Base-by-base conservation (phyloP, 1,284 basidiomycete genomes). In the Malassezia caprae region DNA sequence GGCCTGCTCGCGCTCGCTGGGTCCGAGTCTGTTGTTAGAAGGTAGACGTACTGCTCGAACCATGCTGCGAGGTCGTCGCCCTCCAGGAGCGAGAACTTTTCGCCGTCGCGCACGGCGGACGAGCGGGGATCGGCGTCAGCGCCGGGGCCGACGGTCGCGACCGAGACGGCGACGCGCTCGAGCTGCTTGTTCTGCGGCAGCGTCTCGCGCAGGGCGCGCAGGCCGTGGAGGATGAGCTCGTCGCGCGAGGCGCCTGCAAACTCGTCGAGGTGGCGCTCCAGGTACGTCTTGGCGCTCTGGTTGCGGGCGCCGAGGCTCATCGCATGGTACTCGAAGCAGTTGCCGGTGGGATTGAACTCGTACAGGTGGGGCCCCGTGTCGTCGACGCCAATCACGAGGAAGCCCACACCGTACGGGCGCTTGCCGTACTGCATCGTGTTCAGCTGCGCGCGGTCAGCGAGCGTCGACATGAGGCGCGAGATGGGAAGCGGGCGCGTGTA, bases 341-440 rank as follows among this genome's bases (percentile, higher is more conserved):
- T 94, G 26, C 94, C 94, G 0, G 91, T 88, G 0, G 94, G 94
- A 1, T 88, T 90, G 78, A 99, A 98, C 76, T 98, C 94, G 77
- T 89, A 96, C 43, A 99, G 83, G 77, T 98, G 94, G 10, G 94
- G 91, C 1, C 94, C 94, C 27, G 85, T 84, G 72, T 88, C 85
- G 77, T 98, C 94, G 72, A 88, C 83, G 8, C 94, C 94, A 65
- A 94, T 87, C 63, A 99, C 90, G 53, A 99, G 84, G 81, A 98
- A 96, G 23, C 94, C 94, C 8, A 99, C 94, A 75, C 94, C 94
- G 70, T 99, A 99, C 5, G 94, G 94, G 57, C 94, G 82, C 66
- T 89, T 83, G 57, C 94, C 94, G 75, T 98, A 98, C 76, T 96
- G 88, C 78, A 98, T 94, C 0, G 94, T 99, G 78, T 98, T 98